Base-by-base conservation (phyloP, 2,329 filamentous ascomycete genomes). In the Botrytis tulipae region DNA sequence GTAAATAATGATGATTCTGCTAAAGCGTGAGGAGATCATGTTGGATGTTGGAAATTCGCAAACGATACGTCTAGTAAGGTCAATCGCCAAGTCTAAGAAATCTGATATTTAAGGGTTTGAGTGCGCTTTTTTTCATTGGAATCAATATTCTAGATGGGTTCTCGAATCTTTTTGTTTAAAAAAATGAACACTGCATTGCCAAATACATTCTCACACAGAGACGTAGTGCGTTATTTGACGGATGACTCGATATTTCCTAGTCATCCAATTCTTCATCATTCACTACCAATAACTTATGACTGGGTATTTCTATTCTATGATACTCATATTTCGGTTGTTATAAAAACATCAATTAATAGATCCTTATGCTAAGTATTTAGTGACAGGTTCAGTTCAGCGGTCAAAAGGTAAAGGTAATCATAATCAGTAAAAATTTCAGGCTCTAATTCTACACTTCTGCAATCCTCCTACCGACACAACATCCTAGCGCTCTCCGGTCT, bases 31-130 rank as follows among this genome's bases (percentile, higher is more conserved):
- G 12, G 7, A 67, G 16, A 37, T 48, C 44, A 67, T 67, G 3
- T 3, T 10, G 16, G n/a, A 12, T 29, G 1, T 44, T n/a, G 14
- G 25, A 12, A 32, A 29, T 29, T 63, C 14, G n/a, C 7, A 29
- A 44, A 32, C 0, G 25, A 18, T 3, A 18, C 6, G 22, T 37
- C 0, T 16, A 3, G 3, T n/a, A 3, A n/a, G 16, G 6, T 16
- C 2, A 3, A n/a, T 37, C 1, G 32, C 25, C 12, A 40, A n/a
- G 12, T 16, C 14, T 25, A 37, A 25, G 2, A 25, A 16, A 3
- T n/a, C 7, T 37, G 6, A 40, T 16, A 16, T 22, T 35, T 0
- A 61, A 18, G 14, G 3, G 6, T 29, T 54, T 9, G 6, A 7
- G 14, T 29, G n/a, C 4, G 35, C 3, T 40, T 35, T 40, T 3